phyloP scores from a whole-genome alignment of 768 basidiomycete genomes.

The Xerocomellus dryophilus region DNA sequence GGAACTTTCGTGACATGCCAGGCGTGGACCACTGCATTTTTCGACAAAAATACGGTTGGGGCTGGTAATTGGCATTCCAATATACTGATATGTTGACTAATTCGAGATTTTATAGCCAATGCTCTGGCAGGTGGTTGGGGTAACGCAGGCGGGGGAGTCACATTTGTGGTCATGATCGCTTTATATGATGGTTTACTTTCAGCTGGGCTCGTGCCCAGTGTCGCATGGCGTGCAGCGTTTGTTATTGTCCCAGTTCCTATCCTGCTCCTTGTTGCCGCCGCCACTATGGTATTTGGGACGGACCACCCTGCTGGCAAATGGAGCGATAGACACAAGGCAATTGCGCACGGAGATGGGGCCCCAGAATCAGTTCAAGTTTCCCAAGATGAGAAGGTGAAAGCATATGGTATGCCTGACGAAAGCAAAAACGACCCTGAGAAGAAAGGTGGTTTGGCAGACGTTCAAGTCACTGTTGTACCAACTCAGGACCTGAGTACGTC shows the following conservation, averaged over 20 bases:
- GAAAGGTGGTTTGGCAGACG: conserved; percentile 20
- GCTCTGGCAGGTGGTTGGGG: conserved; percentile 2
- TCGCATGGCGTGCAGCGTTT: conserved; percentile 56
- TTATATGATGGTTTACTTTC: conserved; percentile 41
- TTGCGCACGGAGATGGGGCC: not conserved
- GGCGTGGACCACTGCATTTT: conserved; percentile 60
- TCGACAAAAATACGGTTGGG: conserved; percentile 48
- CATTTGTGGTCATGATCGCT: conserved; percentile 8
- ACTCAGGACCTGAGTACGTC: not conserved
- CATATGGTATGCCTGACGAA: conserved; percentile 16
- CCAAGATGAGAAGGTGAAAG: conserved; percentile 14
- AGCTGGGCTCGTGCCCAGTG: conserved; percentile 37
- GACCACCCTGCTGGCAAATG: conserved; percentile 10
- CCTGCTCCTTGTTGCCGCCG: conserved; percentile 40
- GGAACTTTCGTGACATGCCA: conserved; percentile 61
- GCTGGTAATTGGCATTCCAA: conserved; percentile 17
- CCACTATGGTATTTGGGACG: conserved; percentile 4
- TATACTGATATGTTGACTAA: not conserved
- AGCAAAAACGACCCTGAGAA: conserved; percentile 28
- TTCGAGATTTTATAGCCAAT: not conserved
- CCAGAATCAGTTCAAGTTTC: not conserved
- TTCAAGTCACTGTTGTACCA: conserved; percentile 14
- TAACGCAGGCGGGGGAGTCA: conserved; percentile 5
- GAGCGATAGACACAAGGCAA: conserved; percentile 10
- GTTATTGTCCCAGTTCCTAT: conserved; percentile 55